Base-by-base conservation (phyloP, 352 stramenopile species). In the Pythium phragmitis region DNA sequence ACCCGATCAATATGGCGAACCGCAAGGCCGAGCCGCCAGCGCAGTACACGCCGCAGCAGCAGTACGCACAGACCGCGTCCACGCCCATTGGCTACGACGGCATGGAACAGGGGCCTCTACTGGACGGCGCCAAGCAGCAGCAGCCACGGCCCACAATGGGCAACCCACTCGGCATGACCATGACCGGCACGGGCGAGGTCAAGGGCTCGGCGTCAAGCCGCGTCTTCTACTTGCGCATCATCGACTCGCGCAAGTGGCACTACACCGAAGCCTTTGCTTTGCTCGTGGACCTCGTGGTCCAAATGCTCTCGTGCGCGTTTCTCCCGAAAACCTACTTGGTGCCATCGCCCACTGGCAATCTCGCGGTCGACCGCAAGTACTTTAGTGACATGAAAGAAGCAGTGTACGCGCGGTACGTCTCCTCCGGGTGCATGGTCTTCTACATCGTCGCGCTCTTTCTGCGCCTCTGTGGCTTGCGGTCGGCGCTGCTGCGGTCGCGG, bases 201-300 rank as follows among this genome's bases (percentile, higher is more conserved):
- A 34, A 48, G 52, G 7, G 33, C 37, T 34, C 39, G 8, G 49
- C 55, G 17, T 60, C 63, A 3, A 57, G 48, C 56, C 85, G 82
- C 39, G 73, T 92, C n/a, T 92, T 92, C 62, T 91, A 77, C 64
- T 67, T 94, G 59, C 87, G 84, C 36, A 76, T 93, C 33, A 88
- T 94, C 65, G 87, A 96, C 69, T 92, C 85, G 54, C 85, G 87
- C 70, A 93, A 92, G 66, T 96, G 87, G 85, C 87, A 96, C 67
- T 94, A 96, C 71, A 82, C 76, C 48, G 83, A 94, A 67, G 89
- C 85, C 2, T 90, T 94, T 50, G 79, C 80, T 62, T 77, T 94
- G 21, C 93, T 93, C 59, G 60, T 93, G 45, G 87, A 96, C 74
- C 94, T 96, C 50, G 85, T 93, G 52, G 80, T 88, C 43, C 87